A percentile compares a stretch with the other conserved stretches of the same genome.
phyloP scores from a whole-genome alignment of 352 stramenopile genomes.

The Globisporangium middletonii region DNA sequence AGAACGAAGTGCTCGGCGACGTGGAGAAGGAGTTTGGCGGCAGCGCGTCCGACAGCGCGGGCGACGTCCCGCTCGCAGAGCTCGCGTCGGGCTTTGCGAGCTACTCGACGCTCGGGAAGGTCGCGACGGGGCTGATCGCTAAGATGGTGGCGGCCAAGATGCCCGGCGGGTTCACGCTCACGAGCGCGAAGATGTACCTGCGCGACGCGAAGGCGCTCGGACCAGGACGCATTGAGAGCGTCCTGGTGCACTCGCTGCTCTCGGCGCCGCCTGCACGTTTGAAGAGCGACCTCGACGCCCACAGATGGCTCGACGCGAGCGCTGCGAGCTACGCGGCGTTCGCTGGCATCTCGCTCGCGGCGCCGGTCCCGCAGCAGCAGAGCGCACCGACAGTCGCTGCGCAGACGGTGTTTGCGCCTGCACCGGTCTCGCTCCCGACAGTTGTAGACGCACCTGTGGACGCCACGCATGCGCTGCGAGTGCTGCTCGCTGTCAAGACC shows the following conservation, averaged over 20 bases:
- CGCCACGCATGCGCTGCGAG: constrained; percentile 67
- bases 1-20: constrained; percentile 88
- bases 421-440: constrained; percentile 41
- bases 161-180: constrained; percentile 81
- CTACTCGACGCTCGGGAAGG: constrained; percentile 72
- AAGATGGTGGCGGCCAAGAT: constrained; percentile 82
- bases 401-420: constrained; percentile 10
- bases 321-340: constrained; percentile 68
- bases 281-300: constrained; percentile 65
- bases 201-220: constrained; percentile 48
- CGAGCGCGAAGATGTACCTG: constrained; percentile 72
- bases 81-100: constrained; percentile 55
- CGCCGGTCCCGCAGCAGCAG: constrained; percentile 2
- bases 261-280: constrained; percentile 52
- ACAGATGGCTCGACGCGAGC: constrained; percentile 76
- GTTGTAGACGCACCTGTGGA: constrained; percentile 60
- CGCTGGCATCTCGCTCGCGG: constrained; percentile 57
- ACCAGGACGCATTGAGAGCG: constrained; percentile 64
- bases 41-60: constrained; percentile 58
- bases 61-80: constrained; percentile 68
- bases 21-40: constrained; percentile 83
- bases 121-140: constrained; percentile 50
- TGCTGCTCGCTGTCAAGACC: constrained; percentile 75
- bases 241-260: constrained; percentile 65
- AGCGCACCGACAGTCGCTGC: too few relatives aligned